Base-by-base conservation (phyloP, 192 early-diverging fungal genomes). In the Backusella liffmaniae region DNA sequence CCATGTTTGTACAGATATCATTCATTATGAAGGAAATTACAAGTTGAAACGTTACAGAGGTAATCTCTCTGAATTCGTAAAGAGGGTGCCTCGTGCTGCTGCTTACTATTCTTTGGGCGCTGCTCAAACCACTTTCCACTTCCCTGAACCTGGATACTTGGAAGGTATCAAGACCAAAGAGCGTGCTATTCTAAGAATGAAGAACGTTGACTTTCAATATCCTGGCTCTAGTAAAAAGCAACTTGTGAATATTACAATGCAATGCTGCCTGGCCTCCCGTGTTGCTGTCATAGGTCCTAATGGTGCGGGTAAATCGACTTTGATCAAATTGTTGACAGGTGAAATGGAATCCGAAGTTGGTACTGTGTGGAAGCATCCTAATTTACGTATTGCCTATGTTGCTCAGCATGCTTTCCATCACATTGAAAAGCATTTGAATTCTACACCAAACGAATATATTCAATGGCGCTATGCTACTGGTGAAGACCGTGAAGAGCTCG, bases 341-440 rank as follows among this genome's bases (percentile, higher is more conserved):
- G 93, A 95, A 81, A 84, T 91, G 35, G 87, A 90, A 73, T 90
- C 94, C 30, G 85, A 87, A 62, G 80, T 80, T 36, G 94, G 94
- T 77, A 85, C 85, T 62, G 94, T 95, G 62, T 92, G 91, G 87
- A 90, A 92, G 83, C 93, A 94, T 82, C 94, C 93, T 77, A 93
- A 93, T 84, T 83, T 95, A 30, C 91, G 94, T 86, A 89, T 95
- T 80, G 93, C 93, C 49, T 94, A 94, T 82, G 93, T 95, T 67
- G 92, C 93, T 51, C 94, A 95, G 81, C 93, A 95, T 80, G 92
- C 93, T 70, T 93, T 95, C 91, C 91, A 95, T 80, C 93, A 95
- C 85, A 83, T 94, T 73, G 92, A 95, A 73, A 87, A 91, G 71
- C 93, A 95, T 83, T 75, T 94, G 74, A 92, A 92, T 86, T 91